Conservation (phyloP, 1,139 yeast species). For the Debaryomyces singareniensis region DNA sequence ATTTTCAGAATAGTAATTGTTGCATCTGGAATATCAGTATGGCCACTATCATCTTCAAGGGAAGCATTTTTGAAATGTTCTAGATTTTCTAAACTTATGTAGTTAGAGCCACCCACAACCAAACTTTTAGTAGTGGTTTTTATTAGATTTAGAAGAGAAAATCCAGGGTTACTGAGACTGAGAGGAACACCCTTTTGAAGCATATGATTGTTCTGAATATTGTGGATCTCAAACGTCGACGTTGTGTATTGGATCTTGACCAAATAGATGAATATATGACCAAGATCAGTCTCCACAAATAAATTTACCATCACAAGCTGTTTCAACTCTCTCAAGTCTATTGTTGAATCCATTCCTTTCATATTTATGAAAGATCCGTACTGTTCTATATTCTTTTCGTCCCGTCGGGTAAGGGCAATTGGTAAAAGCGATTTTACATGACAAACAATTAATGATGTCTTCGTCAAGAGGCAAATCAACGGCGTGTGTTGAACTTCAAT, state of each 20-base stretch:
- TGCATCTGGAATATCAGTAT: conserved; percentile 20
- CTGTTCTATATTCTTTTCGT: conserved; percentile 22
- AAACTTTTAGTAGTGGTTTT: conserved; percentile 32
- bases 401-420: conserved; percentile 24
- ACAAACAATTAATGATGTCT: conserved; percentile 19
- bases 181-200: conserved; percentile 32
- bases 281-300: conserved; percentile 27
- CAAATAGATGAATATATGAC: conserved; percentile 31
- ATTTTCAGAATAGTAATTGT: conserved; percentile 27
- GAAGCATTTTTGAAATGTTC: conserved; percentile 28
- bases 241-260: conserved; percentile 22
- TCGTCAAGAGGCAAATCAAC: conserved; percentile 26
- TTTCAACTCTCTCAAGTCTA: conserved; percentile 21
- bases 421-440: conserved; percentile 31
- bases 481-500: conserved; percentile 29
- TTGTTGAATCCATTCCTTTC: conserved; percentile 23
- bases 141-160: conserved; percentile 23
- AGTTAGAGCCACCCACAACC: conserved; percentile 18
- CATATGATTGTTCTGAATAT: conserved; percentile 17
- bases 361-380: conserved; percentile 27
- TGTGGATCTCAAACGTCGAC: conserved; percentile 27
- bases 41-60: conserved; percentile 26
- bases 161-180: conserved; percentile 19
- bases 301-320: conserved; percentile 22
- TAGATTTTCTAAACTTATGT: conserved; percentile 28